Evolutionary conservation across 2,329 filamentous ascomycete species (phyloP).

Genomic region (Hymenoscyphus linearis): DNA sequence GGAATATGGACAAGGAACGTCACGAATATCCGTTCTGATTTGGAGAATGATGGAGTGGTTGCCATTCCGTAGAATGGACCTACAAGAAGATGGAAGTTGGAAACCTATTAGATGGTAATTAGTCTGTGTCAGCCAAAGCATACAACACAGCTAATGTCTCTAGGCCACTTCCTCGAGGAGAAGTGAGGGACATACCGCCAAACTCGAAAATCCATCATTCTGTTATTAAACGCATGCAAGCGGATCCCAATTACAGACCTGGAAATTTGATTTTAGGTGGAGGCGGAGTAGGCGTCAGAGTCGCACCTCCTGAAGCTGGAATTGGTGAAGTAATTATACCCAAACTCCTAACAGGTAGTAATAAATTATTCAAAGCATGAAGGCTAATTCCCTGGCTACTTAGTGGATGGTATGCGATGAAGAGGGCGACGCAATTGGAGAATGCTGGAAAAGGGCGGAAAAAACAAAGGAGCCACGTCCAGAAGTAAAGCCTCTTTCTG

Average conservation of each 20-base stretch:
- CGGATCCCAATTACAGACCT: background rate
- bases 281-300: background rate
- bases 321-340: background rate
- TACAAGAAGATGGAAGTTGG: background rate
- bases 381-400: background rate
- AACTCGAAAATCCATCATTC: background rate
- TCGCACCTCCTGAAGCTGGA: background rate
- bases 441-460: background rate
- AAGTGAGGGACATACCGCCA: background rate
- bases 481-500: background rate
- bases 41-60: slow-evolving; percentile 1
- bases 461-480: background rate
- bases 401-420: background rate
- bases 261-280: background rate
- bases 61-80: background rate
- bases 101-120: slow-evolving; percentile 1
- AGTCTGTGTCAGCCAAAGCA: background rate
- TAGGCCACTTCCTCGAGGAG: background rate
- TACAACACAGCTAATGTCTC: background rate
- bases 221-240: background rate
- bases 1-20: background rate
- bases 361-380: background rate
- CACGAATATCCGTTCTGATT: background rate
- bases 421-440: background rate
- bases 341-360: too few species aligned